Conservation (phyloP, 495 filamentous ascomycete species). For the Evansstolkia leycettana region DNA sequence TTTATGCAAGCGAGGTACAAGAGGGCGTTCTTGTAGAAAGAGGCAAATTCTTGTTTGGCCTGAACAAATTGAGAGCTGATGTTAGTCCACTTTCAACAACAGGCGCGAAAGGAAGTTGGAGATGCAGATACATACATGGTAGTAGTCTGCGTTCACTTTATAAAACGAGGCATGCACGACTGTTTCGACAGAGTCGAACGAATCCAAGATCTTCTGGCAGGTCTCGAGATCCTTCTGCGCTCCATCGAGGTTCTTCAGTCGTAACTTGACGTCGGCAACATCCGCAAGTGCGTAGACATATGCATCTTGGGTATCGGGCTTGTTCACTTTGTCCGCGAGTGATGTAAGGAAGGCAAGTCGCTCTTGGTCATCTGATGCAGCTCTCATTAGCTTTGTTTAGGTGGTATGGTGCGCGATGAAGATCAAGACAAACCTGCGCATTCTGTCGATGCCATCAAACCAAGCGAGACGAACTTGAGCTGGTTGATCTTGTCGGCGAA, state of each 20-base stretch:
- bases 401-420: background rate
- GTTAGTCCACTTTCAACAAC: too few relatives aligned
- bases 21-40: constrained; percentile 93
- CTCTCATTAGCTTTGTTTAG: background rate
- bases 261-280: constrained; percentile 78
- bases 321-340: constrained; percentile 79
- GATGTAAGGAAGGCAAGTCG: constrained; percentile 76
- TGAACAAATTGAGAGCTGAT: constrained; percentile 11
- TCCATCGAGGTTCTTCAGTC: constrained; percentile 59
- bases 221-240: constrained; percentile 76
- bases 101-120: background rate
- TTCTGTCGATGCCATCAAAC: constrained; percentile 73
- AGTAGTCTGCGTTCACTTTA: constrained; percentile 88
- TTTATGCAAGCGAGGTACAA: constrained; percentile 97
- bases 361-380: constrained; percentile 62
- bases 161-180: constrained; percentile 97
- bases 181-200: constrained; percentile 90
- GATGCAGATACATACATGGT: constrained; percentile 43
- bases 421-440: constrained; percentile 55
- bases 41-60: constrained; percentile 79
- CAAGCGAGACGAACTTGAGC: constrained; percentile 86
- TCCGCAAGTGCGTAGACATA: constrained; percentile 88
- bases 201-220: constrained; percentile 77
- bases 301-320: constrained; percentile 87
- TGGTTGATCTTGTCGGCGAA: constrained; percentile 99